Evolutionary conservation across 192 early-diverging fungal species (phyloP).

Genomic region (Piromyces sp.): DNA sequence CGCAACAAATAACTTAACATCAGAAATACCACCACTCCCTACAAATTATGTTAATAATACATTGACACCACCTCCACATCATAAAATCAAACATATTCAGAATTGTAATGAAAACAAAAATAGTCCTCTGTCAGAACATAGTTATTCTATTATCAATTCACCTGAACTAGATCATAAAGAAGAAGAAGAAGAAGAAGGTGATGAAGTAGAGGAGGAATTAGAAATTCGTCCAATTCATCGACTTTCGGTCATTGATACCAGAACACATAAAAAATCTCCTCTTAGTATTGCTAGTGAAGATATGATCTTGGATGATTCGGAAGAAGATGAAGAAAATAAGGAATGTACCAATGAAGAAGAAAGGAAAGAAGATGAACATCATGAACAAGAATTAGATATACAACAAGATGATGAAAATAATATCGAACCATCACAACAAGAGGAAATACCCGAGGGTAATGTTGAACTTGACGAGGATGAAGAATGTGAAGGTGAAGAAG

Average conservation of each 20-base stretch:
- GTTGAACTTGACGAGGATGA: neutral
- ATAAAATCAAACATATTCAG: neutral
- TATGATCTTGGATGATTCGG: slow-evolving; percentile 1
- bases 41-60: neutral
- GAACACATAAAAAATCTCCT: neutral
- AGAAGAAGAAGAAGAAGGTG: neutral
- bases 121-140: neutral
- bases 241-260: neutral
- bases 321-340: slow-evolving; percentile 4
- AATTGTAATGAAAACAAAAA: neutral
- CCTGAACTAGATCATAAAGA: neutral
- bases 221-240: neutral
- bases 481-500: neutral
- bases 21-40: neutral
- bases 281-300: neutral
- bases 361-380: slow-evolving; percentile 2
- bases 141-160: neutral
- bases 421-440: too few species aligned
- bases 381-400: neutral
- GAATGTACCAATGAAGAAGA: neutral
- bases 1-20: neutral
- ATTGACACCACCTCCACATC: neutral
- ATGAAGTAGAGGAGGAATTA: neutral
- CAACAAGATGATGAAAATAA: too few species aligned
- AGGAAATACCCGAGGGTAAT: too few species aligned